Conservation (phyloP, 2,329 filamentous ascomycete genomes). For the Aschersonia sp. region DNA sequence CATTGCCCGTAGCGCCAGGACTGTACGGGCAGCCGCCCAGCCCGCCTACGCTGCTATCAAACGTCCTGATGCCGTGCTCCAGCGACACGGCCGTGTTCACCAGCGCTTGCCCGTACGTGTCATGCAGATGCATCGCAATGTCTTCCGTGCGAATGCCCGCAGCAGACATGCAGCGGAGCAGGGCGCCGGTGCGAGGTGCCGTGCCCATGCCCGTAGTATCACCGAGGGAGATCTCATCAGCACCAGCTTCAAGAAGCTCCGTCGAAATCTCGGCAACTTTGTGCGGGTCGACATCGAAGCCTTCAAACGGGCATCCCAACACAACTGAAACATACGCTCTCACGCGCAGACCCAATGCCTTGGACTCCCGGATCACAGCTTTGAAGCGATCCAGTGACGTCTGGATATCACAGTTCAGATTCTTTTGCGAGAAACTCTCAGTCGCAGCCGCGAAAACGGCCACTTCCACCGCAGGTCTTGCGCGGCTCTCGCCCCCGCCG, state of each 20-base stretch:
- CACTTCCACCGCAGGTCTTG: conserved; percentile 45
- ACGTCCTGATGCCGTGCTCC: conserved; percentile 62
- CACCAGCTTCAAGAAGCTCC: conserved; percentile 68
- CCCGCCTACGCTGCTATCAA: conserved; percentile 68
- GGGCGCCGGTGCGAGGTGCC: conserved; percentile 48
- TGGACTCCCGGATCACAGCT: conserved; percentile 54
- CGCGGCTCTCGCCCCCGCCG: conserved; percentile 14
- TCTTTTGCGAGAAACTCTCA: conserved; percentile 65
- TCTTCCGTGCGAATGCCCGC: conserved; percentile 56
- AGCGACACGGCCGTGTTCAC: conserved; percentile 67
- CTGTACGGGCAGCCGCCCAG: conserved; percentile 77
- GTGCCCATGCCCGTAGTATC: conserved; percentile 90
- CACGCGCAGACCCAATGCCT: conserved; percentile 49
- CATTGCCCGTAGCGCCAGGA: conserved; percentile 75
- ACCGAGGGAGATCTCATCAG: conserved; percentile 78
- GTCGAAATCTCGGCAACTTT: conserved; percentile 51
- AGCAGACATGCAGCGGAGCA: conserved; percentile 48
- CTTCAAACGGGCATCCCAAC: conserved; percentile 65
- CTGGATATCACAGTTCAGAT: conserved; percentile 67
- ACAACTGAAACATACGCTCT: conserved; percentile 72
- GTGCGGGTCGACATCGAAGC: conserved; percentile 46
- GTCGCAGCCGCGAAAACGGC: conserved; percentile 74
- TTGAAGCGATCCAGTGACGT: conserved; percentile 57
- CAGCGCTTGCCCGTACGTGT: conserved; percentile 77
- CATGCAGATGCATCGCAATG: conserved; percentile 75